Base-by-base conservation (phyloP, 305 asterid genomes). In the Andrographis paniculata region DNA sequence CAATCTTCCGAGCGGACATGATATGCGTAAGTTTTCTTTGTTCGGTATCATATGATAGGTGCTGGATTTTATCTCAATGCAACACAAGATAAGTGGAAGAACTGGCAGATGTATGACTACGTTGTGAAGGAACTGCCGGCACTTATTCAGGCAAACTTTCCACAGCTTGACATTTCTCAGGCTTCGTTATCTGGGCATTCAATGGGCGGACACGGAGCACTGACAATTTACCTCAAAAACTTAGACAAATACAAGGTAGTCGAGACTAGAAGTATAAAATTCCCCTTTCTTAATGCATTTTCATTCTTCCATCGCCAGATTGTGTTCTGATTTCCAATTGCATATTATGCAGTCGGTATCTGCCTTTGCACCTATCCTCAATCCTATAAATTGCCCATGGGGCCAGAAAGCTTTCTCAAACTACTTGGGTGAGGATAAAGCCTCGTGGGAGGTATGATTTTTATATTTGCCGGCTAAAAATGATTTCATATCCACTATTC, bases 61-160 rank as follows among this genome's bases (percentile, higher is more conserved):
- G 99, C 99, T 62, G 99, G 99, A 30, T 91, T 91, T 73, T 91
- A 86, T 74, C 84, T 91, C 53, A 91, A 91, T 61, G 99, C 99
- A 20, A 91, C 89, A 43, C 94, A 83, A 68, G 99, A 87, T 62
- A 91, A 91, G 81, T 91, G 99, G 96, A 91, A 79, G 76, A 80
- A 87, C 70, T 91, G 99, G 99, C 65, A 42, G 54, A 91, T 91
- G 99, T 91, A 91, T 54, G 99, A 91, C 65, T 91, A 91, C 66
- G 61, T 87, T 19, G 95, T 91, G 67, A 91, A 91, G 83, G 99
- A 91, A 78, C 55, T 91, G 62, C 99, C 99, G 1, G 63, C 65
- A 14, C 84, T 91, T 64, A 68, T 86, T 44, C 48, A 44, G 55
- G 93, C 80, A 50, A 84, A 87, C 72, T 91, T 87, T 60, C 70